phyloP scores from a whole-genome alignment of 345 rosid species.

The Rhodamnia rubescens region DNA sequence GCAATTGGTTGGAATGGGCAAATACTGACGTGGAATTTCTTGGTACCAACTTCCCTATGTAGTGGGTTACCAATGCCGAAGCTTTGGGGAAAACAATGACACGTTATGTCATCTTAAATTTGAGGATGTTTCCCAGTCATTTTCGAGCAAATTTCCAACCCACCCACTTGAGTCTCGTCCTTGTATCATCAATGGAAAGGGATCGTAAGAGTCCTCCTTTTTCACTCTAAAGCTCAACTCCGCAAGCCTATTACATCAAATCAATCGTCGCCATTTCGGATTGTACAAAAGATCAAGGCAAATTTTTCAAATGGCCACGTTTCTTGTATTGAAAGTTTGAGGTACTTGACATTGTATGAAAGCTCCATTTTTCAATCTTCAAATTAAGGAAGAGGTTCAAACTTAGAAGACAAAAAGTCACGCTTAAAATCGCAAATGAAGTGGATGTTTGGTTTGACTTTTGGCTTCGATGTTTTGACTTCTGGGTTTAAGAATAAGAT shows the following conservation, averaged over 20 bases:
- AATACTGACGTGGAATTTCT: too few relatives aligned
- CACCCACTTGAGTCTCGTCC: too few relatives aligned
- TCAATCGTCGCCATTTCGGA: neutral
- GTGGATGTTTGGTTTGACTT: neutral
- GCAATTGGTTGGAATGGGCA: too few relatives aligned
- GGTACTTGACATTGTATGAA: neutral
- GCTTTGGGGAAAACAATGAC: neutral
- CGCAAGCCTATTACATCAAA: neutral
- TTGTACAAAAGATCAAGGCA: neutral
- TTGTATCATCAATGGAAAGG: neutral
- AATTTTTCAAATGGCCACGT: neutral
- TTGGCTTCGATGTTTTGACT: neutral
- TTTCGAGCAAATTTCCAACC: neutral
- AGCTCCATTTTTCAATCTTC: neutral
- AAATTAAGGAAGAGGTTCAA: neutral
- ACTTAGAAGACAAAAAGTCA: neutral
- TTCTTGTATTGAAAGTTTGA: neutral
- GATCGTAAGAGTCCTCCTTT: neutral
- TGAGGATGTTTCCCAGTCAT: neutral
- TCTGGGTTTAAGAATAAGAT: neutral
- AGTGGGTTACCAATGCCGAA: neutral
- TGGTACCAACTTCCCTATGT: too few relatives aligned
- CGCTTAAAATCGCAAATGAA: neutral
- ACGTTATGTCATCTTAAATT: neutral
- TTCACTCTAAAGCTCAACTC: neutral